These are phyloP conservation scores for Recurvomyces mirabilis DNA, from an alignment of 495 filamentous ascomycete genomes.

Conservation along the genomic window DNA sequence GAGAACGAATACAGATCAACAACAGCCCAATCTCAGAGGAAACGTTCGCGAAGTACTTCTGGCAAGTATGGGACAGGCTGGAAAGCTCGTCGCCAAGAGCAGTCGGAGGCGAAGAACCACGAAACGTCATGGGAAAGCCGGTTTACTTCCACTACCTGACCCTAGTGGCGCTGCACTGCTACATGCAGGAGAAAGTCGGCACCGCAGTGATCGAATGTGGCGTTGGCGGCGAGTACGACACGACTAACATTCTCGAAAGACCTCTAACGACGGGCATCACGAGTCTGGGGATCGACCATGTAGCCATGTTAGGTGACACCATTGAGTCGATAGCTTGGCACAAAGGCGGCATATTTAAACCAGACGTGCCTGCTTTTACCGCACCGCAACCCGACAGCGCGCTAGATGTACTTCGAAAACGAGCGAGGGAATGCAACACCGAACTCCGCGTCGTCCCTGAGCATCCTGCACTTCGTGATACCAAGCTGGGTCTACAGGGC, in stretches of 20 bases:
- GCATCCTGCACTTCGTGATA: conserved; percentile 50
- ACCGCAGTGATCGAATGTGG: conserved; percentile 85
- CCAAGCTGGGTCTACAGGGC: conserved; percentile 67
- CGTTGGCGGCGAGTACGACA: conserved; percentile 86
- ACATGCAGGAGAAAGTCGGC: conserved; percentile 67
- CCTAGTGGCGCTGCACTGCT: conserved; percentile 80
- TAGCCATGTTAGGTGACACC: conserved; percentile 63
- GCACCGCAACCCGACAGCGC: conserved; percentile 59
- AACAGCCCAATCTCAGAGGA: conserved; percentile 62
- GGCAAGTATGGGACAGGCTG: conserved; percentile 75
- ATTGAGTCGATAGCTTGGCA: conserved; percentile 95
- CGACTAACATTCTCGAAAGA: conserved; percentile 74
- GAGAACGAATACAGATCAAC: conserved; percentile 80
- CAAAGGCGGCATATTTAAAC: conserved; percentile 87
- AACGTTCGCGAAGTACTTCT: conserved; percentile 75
- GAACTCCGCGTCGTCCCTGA: conserved; percentile 48
- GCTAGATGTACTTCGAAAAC: conserved; percentile 52
- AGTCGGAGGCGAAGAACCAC: conserved; percentile 36
- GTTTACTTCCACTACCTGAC: conserved; percentile 87
- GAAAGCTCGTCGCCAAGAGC: conserved; percentile 38
- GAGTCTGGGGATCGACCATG: conserved; percentile 85
- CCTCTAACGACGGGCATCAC: conserved; percentile 69
- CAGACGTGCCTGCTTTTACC: conserved; percentile 56
- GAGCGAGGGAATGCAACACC: conserved; percentile 57
- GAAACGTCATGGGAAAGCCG: conserved; percentile 45